Base-by-base conservation (phyloP, 1,139 yeast genomes). In the Trichomonascaceae sp. region DNA sequence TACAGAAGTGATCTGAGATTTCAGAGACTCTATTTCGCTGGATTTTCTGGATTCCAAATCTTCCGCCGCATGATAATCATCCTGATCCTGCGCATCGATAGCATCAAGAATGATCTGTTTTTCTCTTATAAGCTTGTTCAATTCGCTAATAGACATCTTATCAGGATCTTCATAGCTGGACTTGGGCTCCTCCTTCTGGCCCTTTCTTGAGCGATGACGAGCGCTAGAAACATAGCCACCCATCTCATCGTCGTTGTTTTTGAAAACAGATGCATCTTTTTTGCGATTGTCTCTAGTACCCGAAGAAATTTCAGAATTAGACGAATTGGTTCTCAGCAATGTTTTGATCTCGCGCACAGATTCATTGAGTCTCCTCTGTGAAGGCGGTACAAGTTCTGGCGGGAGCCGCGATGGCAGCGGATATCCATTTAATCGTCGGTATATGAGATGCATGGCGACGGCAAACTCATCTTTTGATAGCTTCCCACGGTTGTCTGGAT, bases 361-460 rank as follows among this genome's bases (percentile, higher is more conserved):
- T 62, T 78, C 76, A 27, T 71, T 66, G 45, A 74, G 62, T 60
- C 73, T 81, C 65, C 82, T 83, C 43, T 87, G 81, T n/a, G 96
- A 87, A 2, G 96, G 75, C 7, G 98, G 97, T 54, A 89, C 73
- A 41, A 87, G 86, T 61, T 78, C 86, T 1, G 77, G 74, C 1
- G 78, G 78, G 19, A 74, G 65, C 15, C 71, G 60, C n/a, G 83
- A 80, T 1, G 99, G 99, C 60, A 93, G 76, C 10, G 80, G 82
- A 50, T 79, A 80, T 32, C 98, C 98, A 7, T 88, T 80, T 59
- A 90, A 77, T 60, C 82, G 83, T 70, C 86, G 85, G 69, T 90
- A 95, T 43, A 95, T 95, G 64, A 95, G 79, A 69, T 86, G 95
- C 86, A 93, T 86, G 5, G 99, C 98, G 63, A 93, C 93, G 1